Percentiles rank a stretch among this genome's conserved stretches.
Conservation (phyloP, 2,329 filamentous ascomycete genomes). For the Aspergillus sergii region DNA sequence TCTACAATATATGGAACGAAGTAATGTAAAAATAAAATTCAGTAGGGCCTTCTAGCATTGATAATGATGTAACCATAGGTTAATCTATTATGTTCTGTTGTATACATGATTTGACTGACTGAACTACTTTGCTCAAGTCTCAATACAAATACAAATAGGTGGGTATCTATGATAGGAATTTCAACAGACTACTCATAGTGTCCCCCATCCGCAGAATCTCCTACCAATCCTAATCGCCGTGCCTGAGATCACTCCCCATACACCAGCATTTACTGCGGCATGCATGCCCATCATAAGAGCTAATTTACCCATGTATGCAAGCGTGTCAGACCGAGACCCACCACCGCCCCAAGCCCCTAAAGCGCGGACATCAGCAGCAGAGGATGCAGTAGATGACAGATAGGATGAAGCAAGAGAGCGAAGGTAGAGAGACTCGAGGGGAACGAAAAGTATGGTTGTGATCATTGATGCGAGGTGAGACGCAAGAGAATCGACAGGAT, state of each 20-base stretch:
- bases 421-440: conserved; percentile 44
- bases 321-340: conserved; percentile 29
- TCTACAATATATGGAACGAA: neutral
- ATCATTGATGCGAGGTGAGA: conserved; percentile 44
- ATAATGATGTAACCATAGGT: neutral
- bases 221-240: conserved; percentile 43
- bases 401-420: conserved; percentile 43
- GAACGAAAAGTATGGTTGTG: conserved; percentile 42
- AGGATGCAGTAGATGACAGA: conserved; percentile 32
- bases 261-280: conserved; percentile 37
- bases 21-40: neutral
- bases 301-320: conserved; percentile 41
- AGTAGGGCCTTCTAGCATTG: neutral
- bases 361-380: conserved; percentile 32
- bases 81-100: neutral
- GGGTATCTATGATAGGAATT: neutral
- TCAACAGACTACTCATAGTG: conserved; percentile 19
- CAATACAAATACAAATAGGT: too few species aligned
- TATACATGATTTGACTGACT: neutral
- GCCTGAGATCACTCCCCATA: conserved; percentile 42
- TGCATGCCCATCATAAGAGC: conserved; percentile 41
- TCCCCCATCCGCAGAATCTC: conserved; percentile 44
- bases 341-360: conserved; percentile 41
- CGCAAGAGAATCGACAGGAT: conserved; percentile 45
- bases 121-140: neutral